phyloP scores from a whole-genome alignment of 2,329 filamentous ascomycete genomes.

The Fusarium sp. region DNA sequence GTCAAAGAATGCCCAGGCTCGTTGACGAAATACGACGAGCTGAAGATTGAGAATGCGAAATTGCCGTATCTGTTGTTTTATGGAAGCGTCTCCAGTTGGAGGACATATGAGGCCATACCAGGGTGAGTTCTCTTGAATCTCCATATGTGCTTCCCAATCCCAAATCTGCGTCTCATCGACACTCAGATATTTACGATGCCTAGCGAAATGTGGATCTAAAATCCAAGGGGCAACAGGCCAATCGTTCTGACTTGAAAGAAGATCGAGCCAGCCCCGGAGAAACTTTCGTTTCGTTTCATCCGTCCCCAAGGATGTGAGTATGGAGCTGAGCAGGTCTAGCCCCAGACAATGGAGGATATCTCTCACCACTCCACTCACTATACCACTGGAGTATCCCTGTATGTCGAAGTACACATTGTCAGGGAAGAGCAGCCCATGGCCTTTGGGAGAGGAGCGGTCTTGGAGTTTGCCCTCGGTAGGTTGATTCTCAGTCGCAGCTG shows the following conservation, averaged over 20 bases:
- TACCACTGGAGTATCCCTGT: background rate
- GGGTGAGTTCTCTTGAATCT: background rate
- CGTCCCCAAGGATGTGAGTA: background rate
- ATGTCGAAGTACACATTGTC: background rate
- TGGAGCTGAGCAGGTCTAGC: background rate
- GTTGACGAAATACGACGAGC: background rate
- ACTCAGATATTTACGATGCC: background rate
- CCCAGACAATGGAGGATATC: background rate
- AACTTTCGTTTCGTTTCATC: background rate
- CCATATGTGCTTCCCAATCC: background rate
- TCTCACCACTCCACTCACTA: background rate
- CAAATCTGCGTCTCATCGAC: background rate
- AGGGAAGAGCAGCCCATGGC: background rate
- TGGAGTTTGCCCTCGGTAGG: background rate
- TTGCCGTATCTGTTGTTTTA: background rate
- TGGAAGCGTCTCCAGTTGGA: background rate
- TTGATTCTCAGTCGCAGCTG: background rate
- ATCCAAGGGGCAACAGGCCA: background rate
- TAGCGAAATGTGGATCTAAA: background rate
- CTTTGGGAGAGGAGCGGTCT: background rate
- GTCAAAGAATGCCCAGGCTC: slow-evolving; percentile 2
- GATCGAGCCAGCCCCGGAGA: background rate
- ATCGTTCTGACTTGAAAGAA: background rate
- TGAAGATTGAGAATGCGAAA: background rate
- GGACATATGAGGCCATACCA: background rate